Conservation (phyloP, 139 green algal genomes). For the Asterochloris sp. region DNA sequence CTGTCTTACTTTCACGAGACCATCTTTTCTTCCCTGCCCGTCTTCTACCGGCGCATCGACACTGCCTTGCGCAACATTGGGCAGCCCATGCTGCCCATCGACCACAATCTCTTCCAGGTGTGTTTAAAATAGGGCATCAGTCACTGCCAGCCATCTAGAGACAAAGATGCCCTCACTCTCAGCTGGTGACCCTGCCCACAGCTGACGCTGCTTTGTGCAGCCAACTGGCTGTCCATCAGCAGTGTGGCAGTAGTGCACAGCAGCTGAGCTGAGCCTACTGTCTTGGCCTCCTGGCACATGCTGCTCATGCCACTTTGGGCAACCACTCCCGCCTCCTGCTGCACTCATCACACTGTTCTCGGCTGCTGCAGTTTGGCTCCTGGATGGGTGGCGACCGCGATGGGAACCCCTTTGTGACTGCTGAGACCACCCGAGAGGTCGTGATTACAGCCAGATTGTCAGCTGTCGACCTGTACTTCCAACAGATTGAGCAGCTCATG, state of each 20-base stretch:
- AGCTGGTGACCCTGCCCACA: too few species aligned
- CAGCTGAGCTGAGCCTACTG: too few species aligned
- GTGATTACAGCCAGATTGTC: conserved; percentile 75
- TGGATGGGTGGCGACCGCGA: conserved; percentile 97
- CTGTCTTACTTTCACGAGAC: conserved; percentile 91
- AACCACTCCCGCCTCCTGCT: too few species aligned
- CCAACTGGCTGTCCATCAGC: too few species aligned
- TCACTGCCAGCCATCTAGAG: background rate
- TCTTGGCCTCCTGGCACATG: too few species aligned
- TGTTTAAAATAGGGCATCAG: background rate
- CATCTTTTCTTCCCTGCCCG: conserved; percentile 77
- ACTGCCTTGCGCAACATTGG: conserved; percentile 83
- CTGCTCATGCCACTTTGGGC: too few species aligned
- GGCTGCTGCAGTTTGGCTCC: conserved; percentile 47
- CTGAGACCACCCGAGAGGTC: conserved; percentile 85
- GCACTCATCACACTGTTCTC: background rate
- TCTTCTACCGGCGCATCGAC: conserved; percentile 78
- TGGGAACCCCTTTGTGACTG: conserved; percentile 92
- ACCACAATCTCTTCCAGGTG: conserved; percentile 26
- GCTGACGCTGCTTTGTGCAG: too few species aligned
- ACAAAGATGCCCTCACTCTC: too few species aligned
- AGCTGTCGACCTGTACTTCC: conserved; percentile 57
- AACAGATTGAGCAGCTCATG: conserved; percentile 77
- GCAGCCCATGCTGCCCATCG: conserved; percentile 78
- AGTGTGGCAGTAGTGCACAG: too few species aligned